Conservation (phyloP, 495 filamentous ascomycete species). For the Penicillium angulare region DNA sequence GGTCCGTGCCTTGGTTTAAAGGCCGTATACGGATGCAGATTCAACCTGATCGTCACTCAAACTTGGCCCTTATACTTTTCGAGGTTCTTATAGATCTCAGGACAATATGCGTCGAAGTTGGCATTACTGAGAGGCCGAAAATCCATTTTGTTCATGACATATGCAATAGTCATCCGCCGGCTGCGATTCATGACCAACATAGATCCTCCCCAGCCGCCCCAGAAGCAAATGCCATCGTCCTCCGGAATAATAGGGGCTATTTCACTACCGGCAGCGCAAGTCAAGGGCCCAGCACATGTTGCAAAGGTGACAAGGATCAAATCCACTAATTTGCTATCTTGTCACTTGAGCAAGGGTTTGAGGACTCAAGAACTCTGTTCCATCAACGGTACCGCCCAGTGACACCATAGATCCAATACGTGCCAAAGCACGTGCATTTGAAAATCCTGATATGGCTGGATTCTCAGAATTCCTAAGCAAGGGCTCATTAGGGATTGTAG, state of each 20-base stretch:
- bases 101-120: no score
- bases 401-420: slow-evolving; percentile 31
- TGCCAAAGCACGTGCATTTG: slow-evolving; percentile 33
- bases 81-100: no score
- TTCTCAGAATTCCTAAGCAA: slow-evolving; percentile 25
- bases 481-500: slow-evolving; percentile 9
- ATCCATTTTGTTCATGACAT: slow-evolving; percentile 45
- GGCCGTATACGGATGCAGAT: no score
- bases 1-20: no score
- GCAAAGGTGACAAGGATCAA: slow-evolving; percentile 27
- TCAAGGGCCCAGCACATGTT: slow-evolving; percentile 36
- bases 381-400: slow-evolving; percentile 27
- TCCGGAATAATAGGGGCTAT: slow-evolving; percentile 18
- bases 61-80: no score
- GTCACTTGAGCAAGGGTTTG: slow-evolving; percentile 38
- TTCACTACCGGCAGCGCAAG: slow-evolving; percentile 20
- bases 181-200: slow-evolving; percentile 43
- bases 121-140: no score
- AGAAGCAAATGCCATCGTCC: slow-evolving; percentile 31
- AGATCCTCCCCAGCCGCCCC: slow-evolving; percentile 46
- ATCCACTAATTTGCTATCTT: slow-evolving; percentile 33
- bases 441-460: slow-evolving; percentile 29
- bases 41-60: no score
- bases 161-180: slow-evolving; percentile 37
- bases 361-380: slow-evolving; percentile 26